A percentile compares a stretch with the other conserved stretches of the same genome.
These are phyloP conservation scores for Cordia subcordata DNA, from an alignment of 257 asterid species.

Conservation along the genomic window DNA sequence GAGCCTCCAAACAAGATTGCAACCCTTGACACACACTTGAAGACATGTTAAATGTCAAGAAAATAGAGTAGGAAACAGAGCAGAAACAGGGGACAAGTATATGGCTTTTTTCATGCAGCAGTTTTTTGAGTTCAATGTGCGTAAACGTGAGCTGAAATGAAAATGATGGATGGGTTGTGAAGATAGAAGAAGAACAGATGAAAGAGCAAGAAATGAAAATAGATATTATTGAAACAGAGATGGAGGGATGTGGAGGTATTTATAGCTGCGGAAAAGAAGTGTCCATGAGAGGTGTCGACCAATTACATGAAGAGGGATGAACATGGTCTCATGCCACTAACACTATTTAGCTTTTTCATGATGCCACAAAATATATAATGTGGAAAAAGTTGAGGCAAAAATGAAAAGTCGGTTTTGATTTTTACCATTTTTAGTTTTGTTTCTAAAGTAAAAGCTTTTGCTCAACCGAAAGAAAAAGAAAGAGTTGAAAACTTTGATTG, in stretches of 20 bases:
- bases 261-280: background rate
- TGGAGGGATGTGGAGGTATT: background rate
- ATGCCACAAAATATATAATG: background rate
- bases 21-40: background rate
- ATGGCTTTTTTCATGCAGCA: too few relatives aligned
- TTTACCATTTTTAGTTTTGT: background rate
- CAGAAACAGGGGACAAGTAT: background rate
- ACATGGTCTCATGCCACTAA: background rate
- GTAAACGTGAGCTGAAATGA: too few relatives aligned
- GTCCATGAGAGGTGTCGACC: background rate
- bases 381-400: background rate
- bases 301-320: background rate
- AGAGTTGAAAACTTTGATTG: background rate
- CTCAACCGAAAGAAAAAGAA: too few relatives aligned
- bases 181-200: background rate
- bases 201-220: background rate
- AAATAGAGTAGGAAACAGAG: slow-evolving; percentile 1
- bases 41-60: slow-evolving; percentile 2
- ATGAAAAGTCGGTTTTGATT: background rate
- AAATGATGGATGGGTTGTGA: background rate
- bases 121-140: too few relatives aligned
- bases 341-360: background rate
- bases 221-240: background rate
- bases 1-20: background rate
- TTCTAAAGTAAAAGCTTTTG: background rate